Evolutionary conservation across 257 asterid species (phyloP).

Genomic region (Nicotiana benthamiana): DNA sequence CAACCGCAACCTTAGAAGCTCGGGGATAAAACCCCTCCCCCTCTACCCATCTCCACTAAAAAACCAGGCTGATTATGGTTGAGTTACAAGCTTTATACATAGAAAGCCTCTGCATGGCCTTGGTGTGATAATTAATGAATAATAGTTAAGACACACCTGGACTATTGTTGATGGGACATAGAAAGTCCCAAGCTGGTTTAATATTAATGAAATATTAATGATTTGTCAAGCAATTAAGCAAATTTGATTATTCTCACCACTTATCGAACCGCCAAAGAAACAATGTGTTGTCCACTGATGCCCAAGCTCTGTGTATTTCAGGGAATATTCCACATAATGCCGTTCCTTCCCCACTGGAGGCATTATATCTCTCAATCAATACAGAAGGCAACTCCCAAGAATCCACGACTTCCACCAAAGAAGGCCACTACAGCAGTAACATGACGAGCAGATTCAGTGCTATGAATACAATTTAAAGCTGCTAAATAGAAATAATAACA

Average conservation of each 20-base stretch:
- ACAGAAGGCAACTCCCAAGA: constrained; percentile 96
- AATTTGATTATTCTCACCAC: constrained; percentile 42
- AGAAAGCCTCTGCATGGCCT: background rate
- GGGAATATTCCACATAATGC: constrained; percentile 97
- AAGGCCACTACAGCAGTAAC: constrained; percentile 78
- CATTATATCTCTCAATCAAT: constrained; percentile 76
- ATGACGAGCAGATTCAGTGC: constrained; percentile 2
- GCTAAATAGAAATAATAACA: background rate
- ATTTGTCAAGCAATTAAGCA: background rate
- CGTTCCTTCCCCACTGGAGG: constrained; percentile 96
- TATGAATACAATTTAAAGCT: background rate
- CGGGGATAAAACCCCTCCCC: too few species aligned
- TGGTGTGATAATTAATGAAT: background rate
- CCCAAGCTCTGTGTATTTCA: constrained; percentile 95
- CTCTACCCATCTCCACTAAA: too few species aligned
- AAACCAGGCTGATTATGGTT: background rate
- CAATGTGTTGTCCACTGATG: constrained; percentile 87
- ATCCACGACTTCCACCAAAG: constrained; percentile 80
- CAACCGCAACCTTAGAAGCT: too few species aligned
- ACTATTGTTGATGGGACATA: background rate
- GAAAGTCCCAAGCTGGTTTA: background rate
- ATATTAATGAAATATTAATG: background rate
- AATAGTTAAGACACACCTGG: background rate
- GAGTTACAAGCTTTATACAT: background rate
- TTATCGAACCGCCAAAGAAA: constrained; percentile 95